Percentiles rank a stretch among this genome's conserved stretches.
Evolutionary conservation across 2,329 filamentous ascomycete genomes (phyloP).

Genomic region (Lachnellula suecica): DNA sequence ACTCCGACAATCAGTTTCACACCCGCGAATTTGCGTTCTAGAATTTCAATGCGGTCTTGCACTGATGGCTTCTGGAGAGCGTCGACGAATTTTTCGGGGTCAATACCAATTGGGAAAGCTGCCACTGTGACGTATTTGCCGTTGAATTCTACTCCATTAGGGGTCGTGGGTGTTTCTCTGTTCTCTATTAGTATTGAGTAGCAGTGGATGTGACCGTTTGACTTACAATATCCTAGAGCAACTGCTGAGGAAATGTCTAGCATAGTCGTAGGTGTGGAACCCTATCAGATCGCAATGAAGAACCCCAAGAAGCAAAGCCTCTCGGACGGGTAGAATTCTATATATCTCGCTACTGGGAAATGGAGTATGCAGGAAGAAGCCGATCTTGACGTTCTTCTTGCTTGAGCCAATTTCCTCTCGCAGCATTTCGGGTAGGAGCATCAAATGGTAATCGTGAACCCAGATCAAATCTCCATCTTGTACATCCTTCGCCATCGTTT

Average conservation of each 20-base stretch:
- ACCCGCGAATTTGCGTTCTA: conserved; percentile 89
- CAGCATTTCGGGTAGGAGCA: conserved; percentile 94
- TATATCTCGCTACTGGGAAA: conserved; percentile 98
- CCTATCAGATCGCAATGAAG: conserved; percentile 94
- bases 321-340: conserved; percentile 88
- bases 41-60: conserved; percentile 78
- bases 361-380: conserved; percentile 96
- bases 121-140: conserved; percentile 88
- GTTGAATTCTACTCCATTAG: conserved; percentile 89
- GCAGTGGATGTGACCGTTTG: not conserved
- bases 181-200: not conserved
- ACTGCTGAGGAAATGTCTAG: conserved; percentile 93
- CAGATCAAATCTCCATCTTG: conserved; percentile 93
- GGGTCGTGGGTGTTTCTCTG: conserved; percentile 72
- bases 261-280: conserved; percentile 99
- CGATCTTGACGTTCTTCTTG: conserved; percentile 93
- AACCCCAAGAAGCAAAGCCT: conserved; percentile 82
- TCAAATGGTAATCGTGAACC: conserved; percentile 98
- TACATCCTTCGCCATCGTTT: conserved; percentile 82
- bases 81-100: conserved; percentile 93
- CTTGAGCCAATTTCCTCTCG: conserved; percentile 79
- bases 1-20: conserved; percentile 97
- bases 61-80: conserved; percentile 83
- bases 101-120: conserved; percentile 96
- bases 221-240: conserved; percentile 87